These are phyloP conservation scores for Carallia pectinifolia DNA, from an alignment of 345 rosid species.

Conservation along the genomic window DNA sequence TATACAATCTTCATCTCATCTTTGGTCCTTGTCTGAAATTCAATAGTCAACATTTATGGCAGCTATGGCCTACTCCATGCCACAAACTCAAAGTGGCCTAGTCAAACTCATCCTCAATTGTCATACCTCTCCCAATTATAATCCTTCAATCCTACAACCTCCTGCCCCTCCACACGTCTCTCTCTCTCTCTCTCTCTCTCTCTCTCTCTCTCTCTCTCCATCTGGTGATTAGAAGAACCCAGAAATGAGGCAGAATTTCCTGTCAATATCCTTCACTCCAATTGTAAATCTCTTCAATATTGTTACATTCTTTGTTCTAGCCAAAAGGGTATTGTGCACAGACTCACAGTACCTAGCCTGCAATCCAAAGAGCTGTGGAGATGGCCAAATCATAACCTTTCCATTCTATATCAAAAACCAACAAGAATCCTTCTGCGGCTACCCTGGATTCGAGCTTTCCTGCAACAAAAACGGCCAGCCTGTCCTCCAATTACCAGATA, in stretches of 20 bases:
- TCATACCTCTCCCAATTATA: neutral
- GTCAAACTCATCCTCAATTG: neutral
- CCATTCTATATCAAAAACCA: constrained; percentile 36
- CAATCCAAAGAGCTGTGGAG: constrained; percentile 29
- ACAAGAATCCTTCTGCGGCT: constrained; percentile 38
- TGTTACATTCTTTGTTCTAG: constrained; percentile 8
- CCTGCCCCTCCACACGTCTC: neutral
- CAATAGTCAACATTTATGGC: neutral
- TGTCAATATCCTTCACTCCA: neutral
- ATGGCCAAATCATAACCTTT: constrained; percentile 26
- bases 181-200: neutral
- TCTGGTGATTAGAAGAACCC: neutral
- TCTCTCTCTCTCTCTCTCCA: neutral
- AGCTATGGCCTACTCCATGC: neutral
- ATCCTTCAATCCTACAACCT: neutral
- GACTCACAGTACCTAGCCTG: constrained; percentile 27
- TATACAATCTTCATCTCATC: neutral
- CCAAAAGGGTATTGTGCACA: constrained; percentile 1
- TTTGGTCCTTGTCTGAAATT: neutral
- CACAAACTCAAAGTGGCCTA: neutral
- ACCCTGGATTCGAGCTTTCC: constrained; percentile 43
- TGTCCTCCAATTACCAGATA: constrained; percentile 22
- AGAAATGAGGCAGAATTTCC: neutral
- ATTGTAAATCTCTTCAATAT: neutral
- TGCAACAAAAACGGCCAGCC: constrained; percentile 27